Conservation (phyloP, 2,329 filamentous ascomycete genomes). For the Talaromyces sp. region DNA sequence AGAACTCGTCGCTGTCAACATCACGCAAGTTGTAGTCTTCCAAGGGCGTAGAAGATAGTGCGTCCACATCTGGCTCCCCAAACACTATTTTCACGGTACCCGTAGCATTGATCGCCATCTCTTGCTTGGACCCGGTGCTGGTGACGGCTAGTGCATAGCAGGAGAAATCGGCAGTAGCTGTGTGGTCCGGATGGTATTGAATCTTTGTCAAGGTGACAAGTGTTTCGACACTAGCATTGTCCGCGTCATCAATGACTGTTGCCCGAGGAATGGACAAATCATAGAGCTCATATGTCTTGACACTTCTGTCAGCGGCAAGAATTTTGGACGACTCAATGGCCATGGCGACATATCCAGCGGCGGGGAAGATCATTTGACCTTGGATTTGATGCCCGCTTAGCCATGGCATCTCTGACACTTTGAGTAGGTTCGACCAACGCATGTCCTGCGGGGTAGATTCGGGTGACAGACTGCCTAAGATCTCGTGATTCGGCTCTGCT, state of each 20-base stretch:
- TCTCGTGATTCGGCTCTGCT: conserved; percentile 9
- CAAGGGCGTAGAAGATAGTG: background rate
- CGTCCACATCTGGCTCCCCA: background rate
- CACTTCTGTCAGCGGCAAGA: background rate
- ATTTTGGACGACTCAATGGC: conserved; percentile 25
- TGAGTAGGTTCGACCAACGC: conserved; percentile 31
- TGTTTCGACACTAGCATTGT: conserved; percentile 2
- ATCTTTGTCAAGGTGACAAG: background rate
- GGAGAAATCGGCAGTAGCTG: conserved; percentile 1
- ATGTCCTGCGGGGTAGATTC: conserved; percentile 23
- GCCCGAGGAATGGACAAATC: background rate
- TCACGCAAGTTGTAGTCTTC: background rate
- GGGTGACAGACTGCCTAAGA: conserved; percentile 18
- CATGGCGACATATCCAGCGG: conserved; percentile 28
- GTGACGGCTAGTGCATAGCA: background rate
- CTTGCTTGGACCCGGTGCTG: background rate
- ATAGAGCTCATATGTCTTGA: background rate
- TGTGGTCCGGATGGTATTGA: background rate
- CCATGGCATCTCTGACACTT: conserved; percentile 32
- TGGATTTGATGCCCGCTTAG: conserved; percentile 33
- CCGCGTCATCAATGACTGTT: background rate
- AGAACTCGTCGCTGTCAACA: conserved; percentile 26
- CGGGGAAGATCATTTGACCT: conserved; percentile 30
- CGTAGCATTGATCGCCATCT: background rate
- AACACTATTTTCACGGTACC: conserved; percentile 3